Percentiles rank a stretch among this genome's conserved stretches.
phyloP scores from a whole-genome alignment of 129 eudicot genomes.

The Artemisia tridentata region DNA sequence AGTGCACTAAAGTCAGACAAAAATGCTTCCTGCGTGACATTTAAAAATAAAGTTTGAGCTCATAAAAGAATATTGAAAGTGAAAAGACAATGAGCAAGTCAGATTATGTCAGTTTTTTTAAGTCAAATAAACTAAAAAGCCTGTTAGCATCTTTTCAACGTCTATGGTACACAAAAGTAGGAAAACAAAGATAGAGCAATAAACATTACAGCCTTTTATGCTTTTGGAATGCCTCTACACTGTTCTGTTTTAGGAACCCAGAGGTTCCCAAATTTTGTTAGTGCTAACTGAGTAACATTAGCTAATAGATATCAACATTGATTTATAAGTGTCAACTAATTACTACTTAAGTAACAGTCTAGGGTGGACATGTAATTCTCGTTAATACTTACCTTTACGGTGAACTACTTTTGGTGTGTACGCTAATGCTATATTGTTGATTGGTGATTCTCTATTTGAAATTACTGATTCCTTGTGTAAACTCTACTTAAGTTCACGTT shows the following conservation, averaged over 20 bases:
- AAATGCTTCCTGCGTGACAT: slow-evolving; percentile 57
- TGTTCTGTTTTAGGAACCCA: background rate
- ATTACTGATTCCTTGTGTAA: too few relatives aligned
- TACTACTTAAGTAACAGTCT: background rate
- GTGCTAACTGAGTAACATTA: background rate
- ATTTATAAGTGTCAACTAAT: background rate
- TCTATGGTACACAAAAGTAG: background rate
- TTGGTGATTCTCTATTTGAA: background rate
- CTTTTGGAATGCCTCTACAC: background rate
- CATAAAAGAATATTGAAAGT: slow-evolving; percentile 1
- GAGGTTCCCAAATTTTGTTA: background rate
- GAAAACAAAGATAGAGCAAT: slow-evolving; percentile 10
- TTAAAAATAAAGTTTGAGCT: slow-evolving; percentile 11
- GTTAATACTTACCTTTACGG: slow-evolving; percentile 1
- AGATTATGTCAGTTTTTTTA: background rate
- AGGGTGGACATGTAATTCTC: slow-evolving; percentile 1
- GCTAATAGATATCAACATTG: background rate
- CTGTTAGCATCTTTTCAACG: background rate
- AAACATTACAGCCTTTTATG: background rate
- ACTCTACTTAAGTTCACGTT: too few relatives aligned
- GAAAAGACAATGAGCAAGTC: background rate
- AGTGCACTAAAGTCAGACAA: slow-evolving; percentile 58
- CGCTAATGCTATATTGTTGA: background rate
- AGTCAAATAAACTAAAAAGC: background rate
- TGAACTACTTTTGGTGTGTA: background rate